Base-by-base conservation (phyloP, 176 grass and related monocot species). In the Chloris gayana region DNA sequence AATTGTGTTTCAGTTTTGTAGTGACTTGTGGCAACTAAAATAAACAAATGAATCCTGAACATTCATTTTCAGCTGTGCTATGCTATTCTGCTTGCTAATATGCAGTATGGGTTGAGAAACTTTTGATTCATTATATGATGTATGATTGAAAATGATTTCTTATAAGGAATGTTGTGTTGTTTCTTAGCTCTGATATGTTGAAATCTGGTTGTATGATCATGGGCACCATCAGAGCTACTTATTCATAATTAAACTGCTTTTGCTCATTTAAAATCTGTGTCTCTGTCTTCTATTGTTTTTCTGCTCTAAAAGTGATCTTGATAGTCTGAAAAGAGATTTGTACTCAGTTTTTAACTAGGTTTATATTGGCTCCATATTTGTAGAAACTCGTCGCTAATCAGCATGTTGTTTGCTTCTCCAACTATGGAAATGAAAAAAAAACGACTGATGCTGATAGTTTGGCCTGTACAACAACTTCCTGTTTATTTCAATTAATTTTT, bases 251-350 rank as follows among this genome's bases (percentile, higher is more conserved):
- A 13, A 24, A 82, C 25, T 45, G 35, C 51, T 71, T 50, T 1
- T 32, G 51, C 9, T 57, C 25, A 14, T 17, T 74, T 80, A 49
- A 13, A 80, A 31, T 54, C 65, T 22, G 21, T 81, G 49, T 39
- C 65, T 22, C 14, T 81, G 49, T 39, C 6, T 53, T 63, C 35
- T 27, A 65, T 37, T 59, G 31, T 29, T 56, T 27, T 15, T 77
- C 22, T 39, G 42, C 45, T 71, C 34, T 62, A 70, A 70, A 79
- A 71, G 7, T 63, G 18, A 77, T 3, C 70, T 19, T 82, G 62
- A 74, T 42, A 32, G 26, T 66, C 50, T 33, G 56, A 58, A 25
- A 58, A 58, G 22, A 27, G 22, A 46, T 82, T 24, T 33, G 35
- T 67, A 42, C 9, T 29, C 10, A n/a, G 11, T 11, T 44, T 26